These are phyloP conservation scores for Schizophyllum commune DNA, from an alignment of 1,284 basidiomycete genomes.

Conservation along the genomic window DNA sequence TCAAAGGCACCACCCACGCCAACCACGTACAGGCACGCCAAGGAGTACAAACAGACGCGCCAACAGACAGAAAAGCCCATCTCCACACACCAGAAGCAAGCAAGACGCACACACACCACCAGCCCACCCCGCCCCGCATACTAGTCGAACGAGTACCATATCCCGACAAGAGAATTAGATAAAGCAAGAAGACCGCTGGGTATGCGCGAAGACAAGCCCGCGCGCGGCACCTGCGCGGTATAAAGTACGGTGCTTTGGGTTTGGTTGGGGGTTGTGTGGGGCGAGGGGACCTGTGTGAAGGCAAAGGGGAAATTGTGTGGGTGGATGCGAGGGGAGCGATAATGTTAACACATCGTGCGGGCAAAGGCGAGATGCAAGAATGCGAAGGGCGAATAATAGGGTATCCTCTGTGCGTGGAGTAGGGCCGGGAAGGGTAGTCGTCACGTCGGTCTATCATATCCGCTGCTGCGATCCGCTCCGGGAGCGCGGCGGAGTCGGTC, in stretches of 20 bases:
- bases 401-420: background rate
- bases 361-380: background rate
- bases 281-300: background rate
- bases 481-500: background rate
- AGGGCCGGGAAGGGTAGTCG: background rate
- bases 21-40: too few species aligned
- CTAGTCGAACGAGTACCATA: background rate
- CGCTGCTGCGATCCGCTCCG: background rate
- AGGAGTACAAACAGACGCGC: too few species aligned
- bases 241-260: too few species aligned
- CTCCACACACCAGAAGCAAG: too few species aligned
- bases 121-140: background rate
- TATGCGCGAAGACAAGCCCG: too few species aligned
- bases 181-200: background rate
- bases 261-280: too few species aligned
- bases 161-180: background rate
- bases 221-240: too few species aligned
- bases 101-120: too few species aligned
- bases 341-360: too few species aligned
- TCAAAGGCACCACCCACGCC: too few species aligned
- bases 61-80: too few species aligned
- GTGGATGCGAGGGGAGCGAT: background rate
- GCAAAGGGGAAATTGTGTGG: background rate
- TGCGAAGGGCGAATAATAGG: background rate
- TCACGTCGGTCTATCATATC: background rate